These are phyloP conservation scores for Scheffersomyces quercinus DNA, from an alignment of 1,139 yeast species.

Conservation along the genomic window DNA sequence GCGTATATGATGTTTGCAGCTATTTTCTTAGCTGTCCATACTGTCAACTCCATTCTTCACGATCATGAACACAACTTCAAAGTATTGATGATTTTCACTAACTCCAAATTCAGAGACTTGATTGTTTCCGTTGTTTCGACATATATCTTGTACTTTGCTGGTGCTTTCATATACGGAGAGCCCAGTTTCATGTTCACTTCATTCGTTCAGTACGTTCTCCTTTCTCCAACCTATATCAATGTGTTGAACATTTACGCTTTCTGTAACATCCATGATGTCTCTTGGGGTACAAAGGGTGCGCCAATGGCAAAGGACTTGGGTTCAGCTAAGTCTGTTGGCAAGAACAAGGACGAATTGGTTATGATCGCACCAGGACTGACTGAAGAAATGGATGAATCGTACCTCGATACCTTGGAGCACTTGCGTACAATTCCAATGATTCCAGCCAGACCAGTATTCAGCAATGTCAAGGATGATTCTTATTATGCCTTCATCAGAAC, in stretches of 20 bases:
- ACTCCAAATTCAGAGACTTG: slow-evolving; percentile 75
- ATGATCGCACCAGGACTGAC: slow-evolving; percentile 66
- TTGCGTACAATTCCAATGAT: slow-evolving; percentile 36
- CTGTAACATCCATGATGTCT: slow-evolving; percentile 82
- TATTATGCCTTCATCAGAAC: slow-evolving; percentile 50
- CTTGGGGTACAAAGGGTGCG: slow-evolving; percentile 87
- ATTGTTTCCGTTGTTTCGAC: slow-evolving; percentile 86
- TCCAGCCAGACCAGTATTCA: slow-evolving; percentile 17
- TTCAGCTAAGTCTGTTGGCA: slow-evolving; percentile 56
- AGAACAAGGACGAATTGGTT: slow-evolving; percentile 62
- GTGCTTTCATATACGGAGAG: slow-evolving; percentile 73
- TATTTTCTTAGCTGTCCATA: slow-evolving; percentile 74
- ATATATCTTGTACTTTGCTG: slow-evolving; percentile 74
- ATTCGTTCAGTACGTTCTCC: slow-evolving; percentile 65
- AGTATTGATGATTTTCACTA: slow-evolving; percentile 53
- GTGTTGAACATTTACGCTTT: slow-evolving; percentile 81
- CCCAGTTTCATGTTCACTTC: slow-evolving; percentile 81
- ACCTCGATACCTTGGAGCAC: slow-evolving; percentile 50
- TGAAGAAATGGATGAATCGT: slow-evolving; percentile 62
- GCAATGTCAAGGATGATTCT: slow-evolving; percentile 35
- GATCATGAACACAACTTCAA: slow-evolving; percentile 46
- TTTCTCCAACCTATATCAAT: slow-evolving; percentile 77
- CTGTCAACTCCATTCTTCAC: slow-evolving; percentile 46
- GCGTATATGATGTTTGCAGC: slow-evolving; percentile 59
- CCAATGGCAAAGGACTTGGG: slow-evolving; percentile 68